Conservation (phyloP, 2,329 filamentous ascomycete species). For the Aspergillus novoparasiticus region DNA sequence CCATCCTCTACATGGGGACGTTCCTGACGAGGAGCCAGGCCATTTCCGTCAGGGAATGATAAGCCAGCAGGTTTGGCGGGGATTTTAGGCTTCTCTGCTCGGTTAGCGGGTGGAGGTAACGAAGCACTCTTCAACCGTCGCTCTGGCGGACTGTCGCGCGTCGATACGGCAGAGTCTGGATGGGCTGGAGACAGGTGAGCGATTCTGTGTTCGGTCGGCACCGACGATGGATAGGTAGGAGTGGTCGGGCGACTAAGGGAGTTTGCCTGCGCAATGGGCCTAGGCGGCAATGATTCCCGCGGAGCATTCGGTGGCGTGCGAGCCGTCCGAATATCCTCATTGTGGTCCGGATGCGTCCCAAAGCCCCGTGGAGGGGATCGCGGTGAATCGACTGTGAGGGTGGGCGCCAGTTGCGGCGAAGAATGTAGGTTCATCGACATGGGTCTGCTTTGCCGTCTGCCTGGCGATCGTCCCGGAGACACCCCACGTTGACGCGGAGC, state of each 20-base stretch:
- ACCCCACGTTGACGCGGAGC: slow-evolving; percentile 29
- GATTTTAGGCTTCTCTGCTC: slow-evolving; percentile 75
- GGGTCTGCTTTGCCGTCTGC: slow-evolving; percentile 60
- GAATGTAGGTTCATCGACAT: slow-evolving; percentile 47
- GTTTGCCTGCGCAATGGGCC: slow-evolving; percentile 13
- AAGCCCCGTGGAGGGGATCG: slow-evolving; percentile 42
- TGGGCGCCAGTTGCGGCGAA: slow-evolving; percentile 45
- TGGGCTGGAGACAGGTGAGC: slow-evolving; percentile 25
- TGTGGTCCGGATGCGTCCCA: slow-evolving; percentile 54
- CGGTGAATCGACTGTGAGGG: slow-evolving; percentile 47
- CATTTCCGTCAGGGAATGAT: slow-evolving; percentile 32
- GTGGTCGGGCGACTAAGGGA: slow-evolving; percentile 32
- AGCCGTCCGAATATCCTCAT: slow-evolving; percentile 63
- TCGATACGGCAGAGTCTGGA: slow-evolving; percentile 16
- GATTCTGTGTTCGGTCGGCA: slow-evolving; percentile 19
- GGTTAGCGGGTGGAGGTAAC: slow-evolving; percentile 74
- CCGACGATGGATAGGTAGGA: slow-evolving; percentile 30
- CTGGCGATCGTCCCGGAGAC: slow-evolving; percentile 59
- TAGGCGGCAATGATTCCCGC: slow-evolving; percentile 29
- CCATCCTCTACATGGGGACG: slow-evolving; percentile 44
- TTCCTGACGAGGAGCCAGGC: slow-evolving; percentile 31
- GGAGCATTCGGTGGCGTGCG: slow-evolving; percentile 29
- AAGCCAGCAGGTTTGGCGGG: slow-evolving; percentile 49
- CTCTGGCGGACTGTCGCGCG: slow-evolving; percentile 27
- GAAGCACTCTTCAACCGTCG: slow-evolving; percentile 43